Evolutionary conservation across 257 asterid genomes (phyloP).

Genomic region (Paraleonurus japonicus): DNA sequence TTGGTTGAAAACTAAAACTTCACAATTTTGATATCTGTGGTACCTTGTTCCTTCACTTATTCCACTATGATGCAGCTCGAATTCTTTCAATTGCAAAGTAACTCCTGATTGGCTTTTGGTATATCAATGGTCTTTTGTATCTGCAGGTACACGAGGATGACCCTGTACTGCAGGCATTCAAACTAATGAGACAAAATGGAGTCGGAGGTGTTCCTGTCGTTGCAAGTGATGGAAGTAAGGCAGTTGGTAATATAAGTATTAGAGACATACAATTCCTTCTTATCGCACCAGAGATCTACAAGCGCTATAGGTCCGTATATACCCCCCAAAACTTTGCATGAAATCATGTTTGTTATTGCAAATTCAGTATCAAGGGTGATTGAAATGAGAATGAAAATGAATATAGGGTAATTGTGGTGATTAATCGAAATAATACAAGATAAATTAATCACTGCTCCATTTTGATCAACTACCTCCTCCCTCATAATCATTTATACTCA

Average conservation of each 20-base stretch:
- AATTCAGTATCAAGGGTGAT: too few relatives aligned
- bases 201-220: slow-evolving; percentile 95
- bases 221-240: slow-evolving; percentile 62
- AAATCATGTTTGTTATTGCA: neutral
- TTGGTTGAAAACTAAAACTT: neutral
- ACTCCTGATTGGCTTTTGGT: neutral
- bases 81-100: neutral
- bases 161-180: slow-evolving; percentile 94
- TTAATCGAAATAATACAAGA: too few relatives aligned
- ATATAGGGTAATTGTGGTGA: too few relatives aligned
- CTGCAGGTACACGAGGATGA: slow-evolving; percentile 79
- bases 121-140: neutral
- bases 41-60: neutral
- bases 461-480: too few relatives aligned
- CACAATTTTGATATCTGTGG: neutral
- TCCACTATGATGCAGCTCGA: neutral
- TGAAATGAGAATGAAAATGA: too few relatives aligned
- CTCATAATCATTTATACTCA: too few relatives aligned
- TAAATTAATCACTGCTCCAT: too few relatives aligned
- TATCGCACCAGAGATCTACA: slow-evolving; percentile 90
- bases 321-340: neutral
- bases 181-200: slow-evolving; percentile 82
- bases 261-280: slow-evolving; percentile 96
- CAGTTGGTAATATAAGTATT: slow-evolving; percentile 93
- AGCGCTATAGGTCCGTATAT: slow-evolving; percentile 61